A percentile compares a stretch with the other conserved stretches of the same genome.
These are phyloP conservation scores for Pelargonium exstipulatum DNA, from an alignment of 441 rosid species.

Conservation along the genomic window DNA sequence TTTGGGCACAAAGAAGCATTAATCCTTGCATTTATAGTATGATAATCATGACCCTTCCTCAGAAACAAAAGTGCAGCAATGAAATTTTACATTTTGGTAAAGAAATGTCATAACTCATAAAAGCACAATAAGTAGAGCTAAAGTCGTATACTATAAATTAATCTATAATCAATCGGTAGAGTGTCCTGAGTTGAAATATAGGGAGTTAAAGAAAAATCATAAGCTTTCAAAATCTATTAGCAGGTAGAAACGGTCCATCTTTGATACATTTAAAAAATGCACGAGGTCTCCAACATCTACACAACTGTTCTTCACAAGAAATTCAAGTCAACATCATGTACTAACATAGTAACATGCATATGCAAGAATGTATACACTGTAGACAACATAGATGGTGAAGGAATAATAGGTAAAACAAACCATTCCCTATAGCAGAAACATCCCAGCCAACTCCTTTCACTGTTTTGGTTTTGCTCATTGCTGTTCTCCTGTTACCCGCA, in stretches of 20 bases:
- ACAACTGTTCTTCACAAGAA: neutral
- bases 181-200: neutral
- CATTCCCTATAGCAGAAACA: conserved; percentile 86
- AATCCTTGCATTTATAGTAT: neutral
- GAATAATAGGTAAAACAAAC: conserved; percentile 27
- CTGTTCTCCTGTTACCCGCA: conserved; percentile 99
- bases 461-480: conserved; percentile 75
- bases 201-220: neutral
- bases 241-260: neutral
- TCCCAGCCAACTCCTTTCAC: conserved; percentile 99
- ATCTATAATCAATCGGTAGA: neutral
- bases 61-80: neutral
- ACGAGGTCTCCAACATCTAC: neutral
- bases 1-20: neutral
- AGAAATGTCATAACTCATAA: neutral
- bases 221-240: neutral
- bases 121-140: neutral
- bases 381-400: neutral
- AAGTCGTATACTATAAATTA: neutral
- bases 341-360: neutral
- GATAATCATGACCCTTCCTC: neutral
- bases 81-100: neutral
- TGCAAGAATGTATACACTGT: too few relatives aligned
- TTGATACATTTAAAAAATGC: neutral
- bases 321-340: neutral